phyloP scores from a whole-genome alignment of 192 early-diverging fungal genomes.

The Entophlyctis luteolus region DNA sequence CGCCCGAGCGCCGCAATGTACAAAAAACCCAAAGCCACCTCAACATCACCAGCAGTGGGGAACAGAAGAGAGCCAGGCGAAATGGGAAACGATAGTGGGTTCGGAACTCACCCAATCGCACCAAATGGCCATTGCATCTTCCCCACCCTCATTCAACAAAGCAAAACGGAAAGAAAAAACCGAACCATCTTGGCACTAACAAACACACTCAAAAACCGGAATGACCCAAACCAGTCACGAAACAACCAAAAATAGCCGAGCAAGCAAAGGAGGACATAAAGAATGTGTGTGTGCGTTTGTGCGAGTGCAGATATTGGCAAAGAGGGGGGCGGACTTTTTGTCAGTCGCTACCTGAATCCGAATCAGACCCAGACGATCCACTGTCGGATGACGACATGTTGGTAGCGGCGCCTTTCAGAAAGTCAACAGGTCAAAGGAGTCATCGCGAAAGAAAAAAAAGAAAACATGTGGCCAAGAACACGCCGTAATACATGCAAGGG shows the following conservation, averaged over 20 bases:
- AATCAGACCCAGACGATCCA: constrained; percentile 19
- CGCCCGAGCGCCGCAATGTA: too few relatives aligned
- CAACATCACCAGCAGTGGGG: too few relatives aligned
- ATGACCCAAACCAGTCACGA: background rate
- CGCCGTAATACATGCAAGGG: background rate
- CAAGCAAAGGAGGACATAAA: background rate
- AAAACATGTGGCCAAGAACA: background rate
- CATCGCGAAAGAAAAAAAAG: background rate
- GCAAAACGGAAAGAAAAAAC: background rate
- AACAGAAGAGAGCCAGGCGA: too few relatives aligned
- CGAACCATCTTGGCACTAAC: background rate
- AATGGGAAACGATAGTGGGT: background rate
- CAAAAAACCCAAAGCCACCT: too few relatives aligned
- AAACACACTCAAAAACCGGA: background rate
- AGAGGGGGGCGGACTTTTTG: background rate
- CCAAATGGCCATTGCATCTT: too few relatives aligned
- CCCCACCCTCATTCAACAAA: background rate
- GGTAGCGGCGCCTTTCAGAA: background rate
- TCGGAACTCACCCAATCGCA: too few relatives aligned
- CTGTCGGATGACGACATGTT: constrained; percentile 1
- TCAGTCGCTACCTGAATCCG: constrained; percentile 27
- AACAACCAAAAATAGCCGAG: background rate
- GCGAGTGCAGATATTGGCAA: background rate
- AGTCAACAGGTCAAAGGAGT: background rate
- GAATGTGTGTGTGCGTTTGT: too few relatives aligned